Base-by-base conservation (phyloP, 495 filamentous ascomycete genomes). In the Aspergillus haitiensis region DNA sequence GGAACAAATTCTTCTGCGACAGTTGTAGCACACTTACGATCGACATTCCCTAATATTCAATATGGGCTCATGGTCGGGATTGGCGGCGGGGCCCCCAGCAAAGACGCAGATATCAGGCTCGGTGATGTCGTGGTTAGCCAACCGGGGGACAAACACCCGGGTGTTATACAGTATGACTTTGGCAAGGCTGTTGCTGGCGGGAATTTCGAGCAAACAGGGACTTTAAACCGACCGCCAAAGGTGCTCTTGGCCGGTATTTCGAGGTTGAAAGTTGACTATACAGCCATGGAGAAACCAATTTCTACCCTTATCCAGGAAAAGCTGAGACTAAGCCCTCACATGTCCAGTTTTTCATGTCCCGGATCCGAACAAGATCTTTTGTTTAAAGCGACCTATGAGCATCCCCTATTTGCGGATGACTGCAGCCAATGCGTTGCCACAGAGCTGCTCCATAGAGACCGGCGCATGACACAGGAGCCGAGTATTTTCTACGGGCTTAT, bases 121-220 rank as follows among this genome's bases (percentile, higher is more conserved):
- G 72, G 75, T 9, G 70, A 75, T 66, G 61, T 75, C 6, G 72
- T 75, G 1, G 67, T 75, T 12, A 73, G 73, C 36, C 55, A 62
- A 16, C 69, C 70, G 7, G 57, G 31, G 15, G 48, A 50, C 2
- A 34, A 16, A 1, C 45, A 60, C 51, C 56, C 67, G 7, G 73
- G 73, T 1, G 72, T 68, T 6, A 48, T 76, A 7, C 73, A 76
- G 55, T 76, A 73, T 61, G 70, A 76, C 50, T 69, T 68, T 55
- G 78, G 77, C 4, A 81, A 79, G 47, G 61, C 65, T 10, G 6
- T 66, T n/a, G 36, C 46, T 5, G 66, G 59, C 7, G 66, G 68
- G 6, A 16, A 54, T 7, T 76, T 77, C 55, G 36, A 61, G 55
- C 70, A 65, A 27, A 80, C 70, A 27, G 72, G 75, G 0, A 55